These are phyloP conservation scores for Musa beccarii DNA, from an alignment of 176 grass and related monocot genomes.

Conservation along the genomic window DNA sequence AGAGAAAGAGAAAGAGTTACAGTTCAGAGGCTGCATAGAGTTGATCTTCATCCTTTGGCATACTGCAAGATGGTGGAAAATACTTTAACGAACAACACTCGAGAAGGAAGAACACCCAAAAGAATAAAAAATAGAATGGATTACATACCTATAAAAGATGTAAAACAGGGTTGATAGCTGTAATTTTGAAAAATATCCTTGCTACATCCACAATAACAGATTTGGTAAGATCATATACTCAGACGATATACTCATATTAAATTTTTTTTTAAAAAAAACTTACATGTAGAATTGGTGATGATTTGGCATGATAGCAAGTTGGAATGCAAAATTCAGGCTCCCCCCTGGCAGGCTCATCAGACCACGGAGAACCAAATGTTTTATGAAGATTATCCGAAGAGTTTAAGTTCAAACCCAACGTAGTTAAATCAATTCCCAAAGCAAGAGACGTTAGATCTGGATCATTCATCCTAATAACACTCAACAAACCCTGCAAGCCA, in stretches of 20 bases:
- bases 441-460: slow-evolving; percentile 79
- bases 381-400: slow-evolving; percentile 86
- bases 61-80: slow-evolving; percentile 41
- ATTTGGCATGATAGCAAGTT: slow-evolving; percentile 56
- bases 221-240: slow-evolving; percentile 26
- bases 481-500: slow-evolving; percentile 71
- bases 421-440: slow-evolving; percentile 84
- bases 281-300: slow-evolving; percentile 54
- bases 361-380: slow-evolving; percentile 94
- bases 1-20: slow-evolving; percentile 31
- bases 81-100: slow-evolving; percentile 3
- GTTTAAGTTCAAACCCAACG: slow-evolving; percentile 82
- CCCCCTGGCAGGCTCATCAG: slow-evolving; percentile 65
- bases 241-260: not conserved
- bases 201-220: slow-evolving; percentile 50
- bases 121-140: not conserved
- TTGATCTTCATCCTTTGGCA: slow-evolving; percentile 98
- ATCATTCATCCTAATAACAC: slow-evolving; percentile 70
- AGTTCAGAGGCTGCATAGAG: slow-evolving; percentile 75
- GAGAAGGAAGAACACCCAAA: slow-evolving; percentile 9
- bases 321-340: slow-evolving; percentile 78
- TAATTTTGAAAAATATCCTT: slow-evolving; percentile 59
- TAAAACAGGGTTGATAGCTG: slow-evolving; percentile 62
- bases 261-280: slow-evolving; percentile 12
- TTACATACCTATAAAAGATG: slow-evolving; percentile 84